Base-by-base conservation (phyloP, 768 basidiomycete genomes). In the Leucogyrophana mollusca region DNA sequence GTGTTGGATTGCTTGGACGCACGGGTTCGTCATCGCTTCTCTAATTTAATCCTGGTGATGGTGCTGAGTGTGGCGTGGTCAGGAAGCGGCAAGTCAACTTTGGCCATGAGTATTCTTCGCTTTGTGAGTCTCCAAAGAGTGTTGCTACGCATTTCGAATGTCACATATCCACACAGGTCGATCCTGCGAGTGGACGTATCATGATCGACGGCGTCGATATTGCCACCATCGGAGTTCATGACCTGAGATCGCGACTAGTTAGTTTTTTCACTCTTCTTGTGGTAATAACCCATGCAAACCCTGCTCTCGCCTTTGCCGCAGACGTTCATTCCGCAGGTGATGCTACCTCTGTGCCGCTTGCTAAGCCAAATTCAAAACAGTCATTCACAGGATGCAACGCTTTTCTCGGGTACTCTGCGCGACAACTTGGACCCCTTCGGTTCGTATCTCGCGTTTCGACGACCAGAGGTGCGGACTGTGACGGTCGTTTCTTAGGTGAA, bases 31-130 rank as follows among this genome's bases (percentile, higher is more conserved):
- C 16, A 32, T 46, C 8, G 8, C 23, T 25, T 21, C 46, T n/a
- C n/a, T n/a, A n/a, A n/a, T n/a, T n/a, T 32, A 40, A 43, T 45
- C 22, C 34, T 34, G 23, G 20, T 38, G 33, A 45, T 11, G 30
- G 44, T 18, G 35, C 40, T 45, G 14, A 16, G 17, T 43, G 79
- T 86, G 30, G 84, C 84, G 37, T 68, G 85, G 52, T 86, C 84
- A 25, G 84, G 87, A 3, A 87, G 85, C 51, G 87, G 87, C 10
- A 90, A 90, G 64, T 85, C 83, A 13, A 92, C 90, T 0, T 71
- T 94, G 43, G 90, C 90, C 0, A 90, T 90, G 88, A 87, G 87
- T 56, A 71, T 94, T 13, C 65, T 94, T 41, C 79, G 90, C 53
- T 94, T 94, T 56, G 84, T 85, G 55, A 43, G 82, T 72, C 18